These are phyloP conservation scores for Saccharomyces hybrid DNA, from an alignment of 1,139 yeast species.

Conservation along the genomic window DNA sequence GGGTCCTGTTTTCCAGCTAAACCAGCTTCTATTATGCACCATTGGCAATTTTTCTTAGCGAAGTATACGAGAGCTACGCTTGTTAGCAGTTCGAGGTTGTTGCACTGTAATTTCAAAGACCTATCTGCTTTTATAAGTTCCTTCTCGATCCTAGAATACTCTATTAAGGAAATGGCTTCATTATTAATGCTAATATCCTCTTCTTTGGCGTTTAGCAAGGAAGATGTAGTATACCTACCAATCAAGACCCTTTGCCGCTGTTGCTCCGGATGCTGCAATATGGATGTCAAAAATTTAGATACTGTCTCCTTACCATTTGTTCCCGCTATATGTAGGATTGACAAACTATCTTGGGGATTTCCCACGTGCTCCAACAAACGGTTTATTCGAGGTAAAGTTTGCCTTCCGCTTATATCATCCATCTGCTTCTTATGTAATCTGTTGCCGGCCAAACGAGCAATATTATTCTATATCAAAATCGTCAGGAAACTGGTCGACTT, in stretches of 20 bases:
- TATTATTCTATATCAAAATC: neutral
- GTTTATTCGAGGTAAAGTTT: conserved; percentile 57
- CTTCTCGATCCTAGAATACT: conserved; percentile 41
- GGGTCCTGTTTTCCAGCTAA: conserved; percentile 85
- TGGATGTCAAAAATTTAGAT: conserved; percentile 64
- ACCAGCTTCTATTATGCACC: conserved; percentile 85
- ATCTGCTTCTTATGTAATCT: neutral
- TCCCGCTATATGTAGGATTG: conserved; percentile 79
- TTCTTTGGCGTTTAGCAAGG: conserved; percentile 63
- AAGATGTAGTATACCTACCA: conserved; percentile 87
- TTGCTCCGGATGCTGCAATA: conserved; percentile 36
- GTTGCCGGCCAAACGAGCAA: neutral
- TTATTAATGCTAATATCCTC: conserved; percentile 66
- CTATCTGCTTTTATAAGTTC: conserved; percentile 32
- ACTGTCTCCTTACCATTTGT: conserved; percentile 94
- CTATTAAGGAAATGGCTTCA: conserved; percentile 40
- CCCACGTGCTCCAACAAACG: conserved; percentile 51
- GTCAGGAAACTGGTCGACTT: neutral
- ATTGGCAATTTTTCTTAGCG: conserved; percentile 46
- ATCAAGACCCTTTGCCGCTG: conserved; percentile 19
- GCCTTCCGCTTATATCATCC: conserved; percentile 34
- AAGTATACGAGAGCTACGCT: conserved; percentile 78
- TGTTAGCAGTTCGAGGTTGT: conserved; percentile 80
- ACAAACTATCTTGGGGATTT: conserved; percentile 55
- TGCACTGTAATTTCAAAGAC: conserved; percentile 47